Evolutionary conservation across 176 grass and related monocot genomes (phyloP).

Genomic region (Aegilops umbellulata): DNA sequence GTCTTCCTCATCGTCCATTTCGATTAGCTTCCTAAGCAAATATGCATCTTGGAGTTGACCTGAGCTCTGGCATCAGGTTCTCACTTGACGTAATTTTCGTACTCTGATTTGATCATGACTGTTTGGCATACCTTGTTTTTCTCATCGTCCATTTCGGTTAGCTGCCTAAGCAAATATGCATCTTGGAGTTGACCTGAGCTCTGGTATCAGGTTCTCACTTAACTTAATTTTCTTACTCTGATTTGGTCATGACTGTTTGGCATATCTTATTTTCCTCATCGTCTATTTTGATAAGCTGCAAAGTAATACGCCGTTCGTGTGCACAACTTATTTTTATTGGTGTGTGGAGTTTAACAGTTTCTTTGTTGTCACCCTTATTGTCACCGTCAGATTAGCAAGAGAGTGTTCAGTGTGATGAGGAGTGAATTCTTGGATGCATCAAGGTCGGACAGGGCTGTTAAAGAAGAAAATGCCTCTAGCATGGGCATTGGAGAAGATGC

Average conservation of each 20-base stretch:
- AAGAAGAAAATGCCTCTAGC: slow-evolving; percentile 26
- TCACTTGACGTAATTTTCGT: not conserved
- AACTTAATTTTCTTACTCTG: slow-evolving; percentile 11
- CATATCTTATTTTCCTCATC: not conserved
- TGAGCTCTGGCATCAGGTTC: not conserved
- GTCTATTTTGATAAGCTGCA: not conserved
- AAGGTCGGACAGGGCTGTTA: slow-evolving; percentile 20
- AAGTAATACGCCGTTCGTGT: not conserved
- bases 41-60: slow-evolving; percentile 29
- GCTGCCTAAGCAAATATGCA: not conserved
- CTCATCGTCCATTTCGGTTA: not conserved
- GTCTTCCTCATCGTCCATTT: not conserved
- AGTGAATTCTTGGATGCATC: slow-evolving; percentile 48
- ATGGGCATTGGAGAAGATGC: slow-evolving; percentile 17
- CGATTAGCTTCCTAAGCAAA: not conserved
- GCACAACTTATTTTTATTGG: not conserved
- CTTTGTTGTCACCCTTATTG: not conserved
- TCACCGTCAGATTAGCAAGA: slow-evolving; percentile 84
- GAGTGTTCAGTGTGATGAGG: slow-evolving; percentile 79
- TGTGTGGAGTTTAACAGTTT: not conserved
- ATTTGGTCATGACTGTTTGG: slow-evolving; percentile 32
- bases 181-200: slow-evolving; percentile 34
- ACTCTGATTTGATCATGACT: slow-evolving; percentile 31
- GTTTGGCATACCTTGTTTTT: slow-evolving; percentile 11
- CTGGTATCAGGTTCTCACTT: not conserved